phyloP scores from a whole-genome alignment of 495 filamentous ascomycete species.

The Evansstolkia leycettana region DNA sequence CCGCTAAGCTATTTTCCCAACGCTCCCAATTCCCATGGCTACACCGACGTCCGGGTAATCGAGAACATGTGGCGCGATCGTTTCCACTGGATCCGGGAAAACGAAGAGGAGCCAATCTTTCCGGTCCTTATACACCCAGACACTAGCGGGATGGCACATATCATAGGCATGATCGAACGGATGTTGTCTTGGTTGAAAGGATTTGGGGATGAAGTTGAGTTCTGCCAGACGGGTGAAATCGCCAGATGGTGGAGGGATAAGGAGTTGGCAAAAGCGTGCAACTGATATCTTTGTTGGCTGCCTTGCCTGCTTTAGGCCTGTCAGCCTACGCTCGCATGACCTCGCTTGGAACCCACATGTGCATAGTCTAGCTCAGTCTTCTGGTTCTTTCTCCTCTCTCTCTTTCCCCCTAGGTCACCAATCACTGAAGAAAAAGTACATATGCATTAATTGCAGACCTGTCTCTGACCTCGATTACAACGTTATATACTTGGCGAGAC shows the following conservation, averaged over 20 bases:
- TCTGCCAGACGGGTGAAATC: slow-evolving; percentile 17
- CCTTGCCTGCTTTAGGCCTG: too few species aligned
- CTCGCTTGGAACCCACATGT: too few species aligned
- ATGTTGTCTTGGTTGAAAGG: slow-evolving; percentile 41
- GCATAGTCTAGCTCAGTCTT: too few species aligned
- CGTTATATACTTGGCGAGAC: too few species aligned
- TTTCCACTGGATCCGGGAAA: slow-evolving; percentile 30
- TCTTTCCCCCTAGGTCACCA: too few species aligned
- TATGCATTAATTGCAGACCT: too few species aligned
- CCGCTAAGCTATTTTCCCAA: slow-evolving; percentile 41
- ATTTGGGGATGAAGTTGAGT: slow-evolving; percentile 37
- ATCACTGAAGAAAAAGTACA: too few species aligned
- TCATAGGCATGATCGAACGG: slow-evolving; percentile 47
- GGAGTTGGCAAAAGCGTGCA: too few species aligned
- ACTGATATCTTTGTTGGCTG: too few species aligned
- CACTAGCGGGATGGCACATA: slow-evolving; percentile 50
- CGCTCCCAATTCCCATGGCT: slow-evolving; percentile 38
- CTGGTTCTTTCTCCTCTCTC: too few species aligned
- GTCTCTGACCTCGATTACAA: too few species aligned
- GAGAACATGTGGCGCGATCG: slow-evolving; percentile 45
- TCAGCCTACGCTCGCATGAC: too few species aligned
- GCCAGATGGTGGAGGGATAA: slow-evolving; percentile 10
- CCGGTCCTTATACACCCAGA: slow-evolving; percentile 45
- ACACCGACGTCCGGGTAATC: slow-evolving; percentile 36
- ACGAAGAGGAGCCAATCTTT: slow-evolving; percentile 29